A percentile compares a stretch with the other conserved stretches of the same genome.
These are phyloP conservation scores for Erodium moschatum DNA, from an alignment of 441 rosid genomes.

Conservation along the genomic window DNA sequence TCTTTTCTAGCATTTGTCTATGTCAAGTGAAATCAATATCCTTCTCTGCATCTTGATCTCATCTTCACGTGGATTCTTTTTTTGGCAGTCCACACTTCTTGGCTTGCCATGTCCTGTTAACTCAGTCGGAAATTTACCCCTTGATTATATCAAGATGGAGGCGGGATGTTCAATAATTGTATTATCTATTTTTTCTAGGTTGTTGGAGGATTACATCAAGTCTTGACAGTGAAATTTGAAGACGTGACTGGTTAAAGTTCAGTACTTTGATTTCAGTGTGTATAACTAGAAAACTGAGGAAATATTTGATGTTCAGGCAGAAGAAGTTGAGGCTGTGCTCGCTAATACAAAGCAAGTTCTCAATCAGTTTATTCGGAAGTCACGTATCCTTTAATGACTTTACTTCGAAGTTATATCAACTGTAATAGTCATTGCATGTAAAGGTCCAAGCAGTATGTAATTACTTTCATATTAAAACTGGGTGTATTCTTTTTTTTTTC, in stretches of 20 bases:
- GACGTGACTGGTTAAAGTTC: conserved; percentile 13
- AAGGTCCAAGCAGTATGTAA: conserved; percentile 1
- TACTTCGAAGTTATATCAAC: conserved; percentile 10
- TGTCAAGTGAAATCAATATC: conserved; percentile 9
- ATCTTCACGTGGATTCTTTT: conserved; percentile 15
- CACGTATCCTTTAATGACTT: conserved; percentile 56
- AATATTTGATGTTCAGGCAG: conserved; percentile 42
- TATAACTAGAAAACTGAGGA: neutral
- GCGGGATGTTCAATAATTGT: conserved; percentile 44
- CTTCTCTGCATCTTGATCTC: conserved; percentile 21
- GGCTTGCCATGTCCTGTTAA: conserved; percentile 88
- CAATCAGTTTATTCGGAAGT: conserved; percentile 74
- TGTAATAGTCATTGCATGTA: conserved; percentile 7
- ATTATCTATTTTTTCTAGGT: neutral
- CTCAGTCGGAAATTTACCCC: conserved; percentile 91
- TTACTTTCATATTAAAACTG: neutral
- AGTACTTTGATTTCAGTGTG: conserved; percentile 4
- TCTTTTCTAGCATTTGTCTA: conserved; percentile 12
- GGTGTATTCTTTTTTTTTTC: neutral
- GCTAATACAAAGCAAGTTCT: conserved; percentile 95
- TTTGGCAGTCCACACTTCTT: conserved; percentile 79
- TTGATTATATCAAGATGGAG: conserved; percentile 58
- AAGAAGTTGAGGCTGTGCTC: conserved; percentile 82
- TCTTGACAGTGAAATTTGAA: neutral
- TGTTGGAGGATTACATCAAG: neutral